Base-by-base conservation (phyloP, 2,329 filamentous ascomycete species). In the Colletotrichum sp. region DNA sequence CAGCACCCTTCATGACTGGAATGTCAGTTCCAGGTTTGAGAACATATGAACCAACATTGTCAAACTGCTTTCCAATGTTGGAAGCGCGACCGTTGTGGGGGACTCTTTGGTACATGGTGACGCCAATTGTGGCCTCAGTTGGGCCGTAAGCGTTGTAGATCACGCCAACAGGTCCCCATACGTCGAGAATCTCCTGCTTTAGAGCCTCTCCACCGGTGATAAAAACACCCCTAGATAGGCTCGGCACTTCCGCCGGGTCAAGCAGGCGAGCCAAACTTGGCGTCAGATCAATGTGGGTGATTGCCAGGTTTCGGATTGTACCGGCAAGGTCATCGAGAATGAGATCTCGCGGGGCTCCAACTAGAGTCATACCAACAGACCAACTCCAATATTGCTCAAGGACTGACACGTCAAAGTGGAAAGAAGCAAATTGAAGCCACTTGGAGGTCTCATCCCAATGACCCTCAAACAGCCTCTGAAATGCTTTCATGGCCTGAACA, bases 331-430 rank as follows among this genome's bases (percentile, higher is more conserved):
- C 95, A 79, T 97, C 95, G 38, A 98, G 92, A 2, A 98, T 93
- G 2, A 98, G 81, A 81, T 98, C 96, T 78, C 95, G 91, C 1
- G 95, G 94, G 8, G 95, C 96, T 3, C 94, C 93, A 3, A 96
- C 94, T 1, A 98, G 90, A 5, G 94, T 93, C 30, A 98, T 96
- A 2, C 96, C 96, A 1, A 97, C 94, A 32, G 94, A 95, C 96
- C 96, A 98, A 73, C 93, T 97, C 95, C 95, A 98, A 82, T 96
- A 98, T 80, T 98, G 96, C 81, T 98, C 96, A 1, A 98, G 88
- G 0, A 98, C 94, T 2, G 95, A 97, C 5, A 98, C 96, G 79
- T 98, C 96, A 76, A 98, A 98, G 83, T 98, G 96, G 72, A 98
- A 95, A 0, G 95, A 96, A 2, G 96, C 96, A 81, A 98, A 98